Percentiles rank a stretch among this genome's conserved stretches.
These are phyloP conservation scores for Daldinia loculata DNA, from an alignment of 495 filamentous ascomycete species.

Conservation along the genomic window DNA sequence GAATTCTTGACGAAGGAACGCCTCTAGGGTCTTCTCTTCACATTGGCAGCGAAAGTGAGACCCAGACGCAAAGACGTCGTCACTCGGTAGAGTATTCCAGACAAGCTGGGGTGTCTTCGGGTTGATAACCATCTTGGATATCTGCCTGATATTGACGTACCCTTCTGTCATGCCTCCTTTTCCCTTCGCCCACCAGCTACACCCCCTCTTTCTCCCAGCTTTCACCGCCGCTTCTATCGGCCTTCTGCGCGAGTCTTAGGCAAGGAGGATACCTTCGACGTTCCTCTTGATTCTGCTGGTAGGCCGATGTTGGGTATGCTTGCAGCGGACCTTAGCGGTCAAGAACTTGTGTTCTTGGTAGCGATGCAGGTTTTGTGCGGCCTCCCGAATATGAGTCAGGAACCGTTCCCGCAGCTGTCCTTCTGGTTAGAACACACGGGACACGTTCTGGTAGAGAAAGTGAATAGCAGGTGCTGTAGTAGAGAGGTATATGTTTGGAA, in stretches of 20 bases:
- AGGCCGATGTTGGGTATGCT: constrained; percentile 44
- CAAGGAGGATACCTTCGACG: constrained; percentile 36
- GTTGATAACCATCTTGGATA: constrained; percentile 45
- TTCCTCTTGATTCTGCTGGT: constrained; percentile 33
- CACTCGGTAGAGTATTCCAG: constrained; percentile 32
- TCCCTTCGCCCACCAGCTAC: constrained; percentile 24
- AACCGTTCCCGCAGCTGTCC: constrained; percentile 40
- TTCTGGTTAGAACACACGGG: constrained; percentile 21
- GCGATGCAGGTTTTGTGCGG: constrained; percentile 45
- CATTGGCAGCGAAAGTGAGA: constrained; percentile 33
- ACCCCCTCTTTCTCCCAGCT: constrained; percentile 18
- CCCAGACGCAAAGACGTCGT: constrained; percentile 30
- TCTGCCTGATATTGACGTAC: constrained; percentile 30
- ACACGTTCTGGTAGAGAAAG: constrained; percentile 6
- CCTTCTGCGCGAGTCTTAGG: constrained; percentile 34
- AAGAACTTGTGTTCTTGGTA: constrained; percentile 45
- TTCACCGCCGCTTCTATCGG: constrained; percentile 45
- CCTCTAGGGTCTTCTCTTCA: constrained; percentile 15
- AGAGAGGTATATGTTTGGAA: constrained; percentile 9
- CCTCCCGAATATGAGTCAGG: constrained; percentile 47
- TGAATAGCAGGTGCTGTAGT: constrained; percentile 11
- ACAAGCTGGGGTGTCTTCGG: constrained; percentile 33
- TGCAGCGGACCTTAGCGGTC: constrained; percentile 48
- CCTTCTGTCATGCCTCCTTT: constrained; percentile 34
- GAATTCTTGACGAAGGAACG: constrained; percentile 15